Percentiles rank a stretch among this genome's conserved stretches.
phyloP scores from a whole-genome alignment of 176 grass and related monocot species.

The Carex pumila region DNA sequence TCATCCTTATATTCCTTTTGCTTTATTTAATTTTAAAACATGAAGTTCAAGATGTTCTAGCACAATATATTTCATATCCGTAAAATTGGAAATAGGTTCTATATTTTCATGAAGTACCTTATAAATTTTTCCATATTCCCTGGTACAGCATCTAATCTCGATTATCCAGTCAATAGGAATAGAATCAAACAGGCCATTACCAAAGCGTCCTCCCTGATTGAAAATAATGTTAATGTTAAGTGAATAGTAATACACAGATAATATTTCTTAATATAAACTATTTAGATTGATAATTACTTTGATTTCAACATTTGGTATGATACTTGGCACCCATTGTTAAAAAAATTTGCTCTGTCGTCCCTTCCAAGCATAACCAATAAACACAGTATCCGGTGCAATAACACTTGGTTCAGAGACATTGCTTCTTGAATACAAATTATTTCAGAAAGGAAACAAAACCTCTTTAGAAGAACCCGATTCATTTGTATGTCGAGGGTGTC shows the following conservation, averaged over 20 bases:
- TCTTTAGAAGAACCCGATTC: background rate
- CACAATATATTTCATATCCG: background rate
- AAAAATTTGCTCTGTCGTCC: background rate
- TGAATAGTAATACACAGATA: background rate
- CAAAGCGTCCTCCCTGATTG: background rate
- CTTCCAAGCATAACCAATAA: background rate
- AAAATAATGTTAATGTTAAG: background rate
- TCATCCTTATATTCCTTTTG: background rate
- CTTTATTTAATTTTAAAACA: background rate
- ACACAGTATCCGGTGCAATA: background rate
- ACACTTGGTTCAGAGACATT: background rate
- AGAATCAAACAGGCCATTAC: conserved; percentile 3
- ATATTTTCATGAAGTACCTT: background rate
- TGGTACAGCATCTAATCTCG: background rate
- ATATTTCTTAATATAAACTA: background rate
- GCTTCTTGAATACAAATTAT: background rate
- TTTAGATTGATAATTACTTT: background rate
- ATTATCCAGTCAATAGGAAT: background rate
- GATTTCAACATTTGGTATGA: background rate
- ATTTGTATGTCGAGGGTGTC: background rate
- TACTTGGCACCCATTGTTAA: background rate
- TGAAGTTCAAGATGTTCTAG: background rate
- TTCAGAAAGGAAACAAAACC: background rate
- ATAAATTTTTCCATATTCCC: background rate
- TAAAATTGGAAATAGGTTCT: background rate